These are phyloP conservation scores for Mycena amicta DNA, from an alignment of 768 basidiomycete genomes.

Conservation along the genomic window DNA sequence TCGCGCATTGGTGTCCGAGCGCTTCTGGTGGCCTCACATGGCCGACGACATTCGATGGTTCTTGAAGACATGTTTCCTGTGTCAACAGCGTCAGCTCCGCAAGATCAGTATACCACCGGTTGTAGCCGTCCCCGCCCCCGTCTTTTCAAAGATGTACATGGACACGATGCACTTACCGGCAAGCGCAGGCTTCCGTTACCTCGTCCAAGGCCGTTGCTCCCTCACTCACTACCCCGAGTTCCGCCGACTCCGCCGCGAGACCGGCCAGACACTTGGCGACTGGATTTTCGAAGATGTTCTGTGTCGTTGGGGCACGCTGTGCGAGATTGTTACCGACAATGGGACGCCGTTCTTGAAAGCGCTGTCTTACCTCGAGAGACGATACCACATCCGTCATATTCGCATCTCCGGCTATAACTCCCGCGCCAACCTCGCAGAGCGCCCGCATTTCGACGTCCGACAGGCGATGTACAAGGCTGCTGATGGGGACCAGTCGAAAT, in stretches of 20 bases:
- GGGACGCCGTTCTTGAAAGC: constrained; percentile 13
- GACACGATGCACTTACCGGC: constrained; percentile 27
- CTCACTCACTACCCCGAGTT: neutral
- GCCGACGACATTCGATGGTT: constrained; percentile 22
- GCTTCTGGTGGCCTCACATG: constrained; percentile 29
- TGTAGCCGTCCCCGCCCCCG: constrained; percentile 7
- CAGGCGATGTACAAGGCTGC: constrained; percentile 21
- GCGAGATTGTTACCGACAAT: constrained; percentile 24
- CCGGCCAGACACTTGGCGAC: neutral
- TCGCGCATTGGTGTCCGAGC: constrained; percentile 3
- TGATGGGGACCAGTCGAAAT: constrained; percentile 11
- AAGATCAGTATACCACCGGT: constrained; percentile 21
- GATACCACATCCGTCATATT: constrained; percentile 8
- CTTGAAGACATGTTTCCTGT: constrained; percentile 19
- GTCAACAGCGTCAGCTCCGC: constrained; percentile 25
- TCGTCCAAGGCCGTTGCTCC: constrained; percentile 9
- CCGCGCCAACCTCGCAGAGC: neutral
- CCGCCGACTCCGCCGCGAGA: constrained; percentile 8
- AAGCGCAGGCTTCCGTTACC: neutral
- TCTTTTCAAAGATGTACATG: constrained; percentile 15
- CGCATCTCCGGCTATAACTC: constrained; percentile 4
- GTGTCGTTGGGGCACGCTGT: constrained; percentile 15
- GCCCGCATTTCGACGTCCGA: constrained; percentile 14
- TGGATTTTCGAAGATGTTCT: constrained; percentile 28
- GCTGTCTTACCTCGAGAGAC: constrained; percentile 1